These are phyloP conservation scores for Camillea tinctor DNA, from an alignment of 2,329 filamentous ascomycete genomes.

Conservation along the genomic window DNA sequence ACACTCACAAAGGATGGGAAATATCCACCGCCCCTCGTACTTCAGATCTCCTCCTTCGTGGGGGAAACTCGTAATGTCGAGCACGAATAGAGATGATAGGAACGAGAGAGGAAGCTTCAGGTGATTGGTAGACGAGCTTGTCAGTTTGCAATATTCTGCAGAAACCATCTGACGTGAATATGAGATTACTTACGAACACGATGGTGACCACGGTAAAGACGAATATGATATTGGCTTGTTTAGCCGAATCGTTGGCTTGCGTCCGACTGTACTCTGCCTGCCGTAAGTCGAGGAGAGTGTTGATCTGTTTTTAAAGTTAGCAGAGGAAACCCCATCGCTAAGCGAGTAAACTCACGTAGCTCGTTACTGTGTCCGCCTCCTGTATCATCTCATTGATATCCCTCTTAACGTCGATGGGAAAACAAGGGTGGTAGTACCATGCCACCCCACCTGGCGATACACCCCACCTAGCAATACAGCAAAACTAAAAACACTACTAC, in stretches of 20 bases:
- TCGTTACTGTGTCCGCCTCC: no score
- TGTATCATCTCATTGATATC: no score
- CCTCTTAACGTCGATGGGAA: no score
- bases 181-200: slow-evolving; percentile 8
- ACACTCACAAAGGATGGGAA: slow-evolving; percentile 8
- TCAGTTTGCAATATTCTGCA: no score
- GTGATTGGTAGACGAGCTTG: background rate
- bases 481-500: no score
- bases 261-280: background rate
- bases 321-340: no score
- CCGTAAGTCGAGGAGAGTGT: no score
- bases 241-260: slow-evolving; percentile 8
- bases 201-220: slow-evolving; percentile 10
- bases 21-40: slow-evolving; percentile 6
- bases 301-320: no score
- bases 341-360: no score
- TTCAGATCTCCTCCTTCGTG: slow-evolving; percentile 2
- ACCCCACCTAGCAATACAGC: no score
- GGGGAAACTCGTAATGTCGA: slow-evolving; percentile 6
- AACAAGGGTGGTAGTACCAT: no score
- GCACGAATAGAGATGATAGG: slow-evolving; percentile 7
- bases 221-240: slow-evolving; percentile 6
- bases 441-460: no score
- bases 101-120: slow-evolving; percentile 10
- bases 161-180: background rate